Conservation (phyloP, 169 alveolate genomes). For the Babesia divergens region DNA sequence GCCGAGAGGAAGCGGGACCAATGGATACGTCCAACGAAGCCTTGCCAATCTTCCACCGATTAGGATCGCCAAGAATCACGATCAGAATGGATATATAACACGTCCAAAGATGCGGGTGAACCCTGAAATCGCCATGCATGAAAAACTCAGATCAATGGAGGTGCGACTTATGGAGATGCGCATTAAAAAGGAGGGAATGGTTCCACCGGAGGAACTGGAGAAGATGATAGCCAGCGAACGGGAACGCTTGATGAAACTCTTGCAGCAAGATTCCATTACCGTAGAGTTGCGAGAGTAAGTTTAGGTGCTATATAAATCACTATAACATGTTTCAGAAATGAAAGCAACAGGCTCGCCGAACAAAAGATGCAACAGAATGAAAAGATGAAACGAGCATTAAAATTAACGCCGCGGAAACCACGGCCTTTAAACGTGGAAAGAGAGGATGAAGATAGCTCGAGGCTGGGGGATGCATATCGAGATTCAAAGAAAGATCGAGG, state of each 20-base stretch:
- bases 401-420: background rate
- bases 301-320: background rate
- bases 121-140: conserved; percentile 49
- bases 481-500: no score
- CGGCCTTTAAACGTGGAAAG: background rate
- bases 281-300: background rate
- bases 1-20: conserved; percentile 81
- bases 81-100: conserved; percentile 11
- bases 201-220: conserved; percentile 46
- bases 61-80: conserved; percentile 15
- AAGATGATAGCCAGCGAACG: conserved; percentile 26
- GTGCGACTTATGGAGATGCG: conserved; percentile 46
- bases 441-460: background rate
- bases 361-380: conserved; percentile 6
- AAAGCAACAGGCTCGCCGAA: conserved; percentile 24
- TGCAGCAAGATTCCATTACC: conserved; percentile 12
- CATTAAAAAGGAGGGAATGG: conserved; percentile 12
- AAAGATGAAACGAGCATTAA: conserved; percentile 17
- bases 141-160: conserved; percentile 44
- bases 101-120: conserved; percentile 50
- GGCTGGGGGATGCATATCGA: background rate
- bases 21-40: conserved; percentile 76
- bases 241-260: conserved; percentile 14
- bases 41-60: conserved; percentile 62
- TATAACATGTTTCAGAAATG: background rate